phyloP scores from a whole-genome alignment of 2,329 filamentous ascomycete genomes.

The Aspergillus sergii region DNA sequence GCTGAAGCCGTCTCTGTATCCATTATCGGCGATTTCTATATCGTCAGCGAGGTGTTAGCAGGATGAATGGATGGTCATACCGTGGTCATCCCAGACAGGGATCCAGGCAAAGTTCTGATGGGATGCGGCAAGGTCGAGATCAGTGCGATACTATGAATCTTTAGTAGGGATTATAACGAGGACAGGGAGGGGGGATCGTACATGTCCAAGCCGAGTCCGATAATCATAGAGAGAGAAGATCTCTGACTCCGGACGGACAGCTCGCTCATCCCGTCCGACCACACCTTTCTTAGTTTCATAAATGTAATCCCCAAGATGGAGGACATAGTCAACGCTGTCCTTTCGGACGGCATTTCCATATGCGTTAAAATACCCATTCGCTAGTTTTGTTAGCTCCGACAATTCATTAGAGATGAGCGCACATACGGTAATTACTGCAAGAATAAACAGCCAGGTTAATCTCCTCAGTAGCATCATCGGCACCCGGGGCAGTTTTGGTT shows the following conservation, averaged over 20 bases:
- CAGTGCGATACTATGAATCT: conserved; percentile 46
- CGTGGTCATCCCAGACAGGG: conserved; percentile 66
- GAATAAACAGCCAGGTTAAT: conserved; percentile 71
- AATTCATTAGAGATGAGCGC: rapidly evolving
- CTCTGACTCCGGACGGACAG: conserved; percentile 9
- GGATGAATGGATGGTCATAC: conserved; percentile 24
- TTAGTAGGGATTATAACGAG: not conserved
- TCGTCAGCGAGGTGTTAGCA: conserved; percentile 2
- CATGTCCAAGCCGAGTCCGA: conserved; percentile 57
- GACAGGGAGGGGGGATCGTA: conserved; percentile 23
- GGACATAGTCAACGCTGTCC: conserved; percentile 61
- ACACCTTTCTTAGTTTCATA: conserved; percentile 59
- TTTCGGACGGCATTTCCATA: conserved; percentile 63
- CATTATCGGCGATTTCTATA: conserved; percentile 64
- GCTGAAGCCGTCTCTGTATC: conserved; percentile 63
- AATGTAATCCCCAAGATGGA: conserved; percentile 65
- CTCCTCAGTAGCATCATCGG: conserved; percentile 57
- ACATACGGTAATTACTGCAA: conserved; percentile 67
- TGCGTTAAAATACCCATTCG: conserved; percentile 62
- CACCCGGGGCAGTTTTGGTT: conserved; percentile 69
- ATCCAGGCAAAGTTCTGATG: conserved; percentile 65
- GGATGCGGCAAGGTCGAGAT: conserved; percentile 59
- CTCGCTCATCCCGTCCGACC: conserved; percentile 25
- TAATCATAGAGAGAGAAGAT: conserved; percentile 55
- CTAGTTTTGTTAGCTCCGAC: conserved; percentile 27